Evolutionary conservation across 148 eudicot species (phyloP).

Genomic region (Simmondsia chinensis): DNA sequence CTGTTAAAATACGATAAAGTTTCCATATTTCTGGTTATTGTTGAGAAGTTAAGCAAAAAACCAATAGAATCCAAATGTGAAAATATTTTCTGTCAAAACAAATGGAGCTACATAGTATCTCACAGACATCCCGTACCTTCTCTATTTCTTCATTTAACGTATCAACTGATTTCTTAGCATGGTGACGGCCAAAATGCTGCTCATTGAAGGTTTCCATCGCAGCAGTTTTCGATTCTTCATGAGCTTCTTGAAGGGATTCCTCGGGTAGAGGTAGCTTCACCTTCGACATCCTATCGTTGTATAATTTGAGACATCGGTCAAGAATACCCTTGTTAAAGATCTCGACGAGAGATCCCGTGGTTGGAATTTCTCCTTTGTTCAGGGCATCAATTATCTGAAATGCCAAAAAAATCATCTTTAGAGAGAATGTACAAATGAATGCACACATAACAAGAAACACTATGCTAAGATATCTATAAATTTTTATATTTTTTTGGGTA

Average conservation of each 20-base stretch:
- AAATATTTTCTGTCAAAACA: too few species aligned
- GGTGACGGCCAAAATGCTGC: constrained; percentile 93
- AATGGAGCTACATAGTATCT: too few species aligned
- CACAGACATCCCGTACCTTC: constrained; percentile 71
- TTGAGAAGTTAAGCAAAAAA: too few species aligned
- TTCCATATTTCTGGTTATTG: too few species aligned
- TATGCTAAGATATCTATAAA: too few species aligned
- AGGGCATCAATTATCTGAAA: constrained; percentile 93
- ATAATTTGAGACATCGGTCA: constrained; percentile 74
- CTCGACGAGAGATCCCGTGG: constrained; percentile 96
- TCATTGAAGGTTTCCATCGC: constrained; percentile 62
- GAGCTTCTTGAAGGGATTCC: constrained; percentile 37
- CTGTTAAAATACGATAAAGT: too few species aligned
- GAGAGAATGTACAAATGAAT: neutral
- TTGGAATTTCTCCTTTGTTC: constrained; percentile 97
- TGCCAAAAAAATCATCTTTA: neutral
- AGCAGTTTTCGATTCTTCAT: constrained; percentile 52
- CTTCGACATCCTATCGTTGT: constrained; percentile 52
- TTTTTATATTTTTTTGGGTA: too few species aligned
- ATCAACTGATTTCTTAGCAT: constrained; percentile 85
- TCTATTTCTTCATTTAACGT: constrained; percentile 71
- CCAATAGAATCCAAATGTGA: too few species aligned
- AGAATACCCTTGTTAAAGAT: constrained; percentile 87
- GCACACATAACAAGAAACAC: neutral
- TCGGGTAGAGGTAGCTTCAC: constrained; percentile 56